phyloP scores from a whole-genome alignment of 257 asterid genomes.

The Gentiana macrophylla region DNA sequence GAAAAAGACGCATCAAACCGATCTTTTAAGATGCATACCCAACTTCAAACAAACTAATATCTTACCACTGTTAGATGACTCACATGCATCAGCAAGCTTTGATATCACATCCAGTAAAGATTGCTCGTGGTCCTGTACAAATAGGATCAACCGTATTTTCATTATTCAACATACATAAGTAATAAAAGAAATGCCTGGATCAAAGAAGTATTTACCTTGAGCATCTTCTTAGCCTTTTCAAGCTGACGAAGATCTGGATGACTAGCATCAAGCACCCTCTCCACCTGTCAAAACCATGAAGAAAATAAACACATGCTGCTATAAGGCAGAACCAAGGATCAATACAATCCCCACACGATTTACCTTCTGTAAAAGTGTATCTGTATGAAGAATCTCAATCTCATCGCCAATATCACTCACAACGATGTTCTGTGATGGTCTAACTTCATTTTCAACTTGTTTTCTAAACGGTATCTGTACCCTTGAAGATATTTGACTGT shows the following conservation, averaged over 20 bases:
- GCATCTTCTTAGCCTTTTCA: conserved; percentile 86
- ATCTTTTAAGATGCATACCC: neutral
- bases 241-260: conserved; percentile 70
- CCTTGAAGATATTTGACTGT: conserved; percentile 34
- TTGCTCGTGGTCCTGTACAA: conserved; percentile 85
- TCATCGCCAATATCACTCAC: conserved; percentile 38
- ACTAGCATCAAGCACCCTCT: conserved; percentile 72
- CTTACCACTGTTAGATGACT: conserved; percentile 45
- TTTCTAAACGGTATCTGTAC: conserved; percentile 37
- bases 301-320: conserved; percentile 1
- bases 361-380: conserved; percentile 81
- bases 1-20: neutral
- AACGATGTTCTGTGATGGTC: conserved; percentile 41
- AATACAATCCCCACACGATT: neutral
- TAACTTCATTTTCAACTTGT: conserved; percentile 36
- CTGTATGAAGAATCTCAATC: conserved; percentile 80
- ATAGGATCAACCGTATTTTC: conserved; percentile 5
- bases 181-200: conserved; percentile 7
- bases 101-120: conserved; percentile 65
- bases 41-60: conserved; percentile 4
- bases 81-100: conserved; percentile 75
- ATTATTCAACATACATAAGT: conserved; percentile 7
- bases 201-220: conserved; percentile 40
- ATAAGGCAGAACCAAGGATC: neutral
- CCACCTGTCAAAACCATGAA: conserved; percentile 49